Percentiles rank a stretch among this genome's conserved stretches.
Evolutionary conservation across 495 filamentous ascomycete genomes (phyloP).

Genomic region (Delitschia confertaspora): DNA sequence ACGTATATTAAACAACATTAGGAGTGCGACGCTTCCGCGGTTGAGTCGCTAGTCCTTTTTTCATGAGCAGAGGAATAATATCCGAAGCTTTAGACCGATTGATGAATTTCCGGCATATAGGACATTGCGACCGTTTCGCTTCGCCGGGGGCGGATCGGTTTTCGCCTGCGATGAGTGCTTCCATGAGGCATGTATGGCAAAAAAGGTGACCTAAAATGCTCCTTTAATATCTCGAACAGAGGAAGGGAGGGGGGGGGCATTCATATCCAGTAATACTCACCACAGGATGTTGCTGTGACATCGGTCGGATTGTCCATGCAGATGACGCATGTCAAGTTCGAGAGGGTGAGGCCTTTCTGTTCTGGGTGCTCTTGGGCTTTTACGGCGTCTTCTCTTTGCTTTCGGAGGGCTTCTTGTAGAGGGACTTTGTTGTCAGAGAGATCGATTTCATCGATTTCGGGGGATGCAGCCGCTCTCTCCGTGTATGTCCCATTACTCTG

Average conservation of each 20-base stretch:
- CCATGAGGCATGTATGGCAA: slow-evolving; percentile 71
- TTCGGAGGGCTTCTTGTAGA: slow-evolving; percentile 42
- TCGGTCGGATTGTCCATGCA: slow-evolving; percentile 72
- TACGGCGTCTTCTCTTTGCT: slow-evolving; percentile 42
- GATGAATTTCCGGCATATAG: slow-evolving; percentile 33
- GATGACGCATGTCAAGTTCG: slow-evolving; percentile 64
- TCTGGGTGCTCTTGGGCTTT: slow-evolving; percentile 44
- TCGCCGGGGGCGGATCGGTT: slow-evolving; percentile 30
- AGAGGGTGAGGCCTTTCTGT: slow-evolving; percentile 47
- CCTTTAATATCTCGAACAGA: slow-evolving; percentile 2
- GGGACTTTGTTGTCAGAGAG: slow-evolving; percentile 43
- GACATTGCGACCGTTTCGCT: slow-evolving; percentile 30
- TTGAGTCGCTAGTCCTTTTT: slow-evolving; percentile 27
- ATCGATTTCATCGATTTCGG: slow-evolving; percentile 39
- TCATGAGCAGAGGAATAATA: slow-evolving; percentile 32
- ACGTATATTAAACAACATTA: background rate
- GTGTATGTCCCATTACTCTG: slow-evolving; percentile 22
- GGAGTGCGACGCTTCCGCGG: slow-evolving; percentile 16
- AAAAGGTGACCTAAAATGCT: slow-evolving; percentile 63
- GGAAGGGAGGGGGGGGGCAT: background rate
- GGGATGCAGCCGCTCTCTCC: slow-evolving; percentile 6
- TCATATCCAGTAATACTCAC: slow-evolving; percentile 51
- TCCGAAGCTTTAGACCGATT: slow-evolving; percentile 23
- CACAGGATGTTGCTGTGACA: slow-evolving; percentile 72
- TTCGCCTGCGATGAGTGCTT: slow-evolving; percentile 57